Conservation (phyloP, 2,329 filamentous ascomycete species). For the Paraphoma sp. region DNA sequence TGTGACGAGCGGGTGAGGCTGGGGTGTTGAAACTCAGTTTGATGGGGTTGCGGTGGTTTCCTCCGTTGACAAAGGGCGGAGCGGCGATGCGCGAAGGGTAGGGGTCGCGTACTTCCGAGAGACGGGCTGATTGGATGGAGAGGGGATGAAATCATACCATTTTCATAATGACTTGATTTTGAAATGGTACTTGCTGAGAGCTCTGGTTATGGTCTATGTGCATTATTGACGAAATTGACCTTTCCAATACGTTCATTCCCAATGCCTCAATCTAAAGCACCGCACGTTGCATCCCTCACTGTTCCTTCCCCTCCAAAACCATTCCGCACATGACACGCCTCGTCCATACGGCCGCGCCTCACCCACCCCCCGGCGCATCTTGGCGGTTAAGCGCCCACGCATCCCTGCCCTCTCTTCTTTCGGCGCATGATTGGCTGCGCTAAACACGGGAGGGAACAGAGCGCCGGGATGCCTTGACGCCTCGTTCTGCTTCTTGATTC, state of each 20-base stretch:
- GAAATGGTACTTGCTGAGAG: no score
- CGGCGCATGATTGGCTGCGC: conserved; percentile 24
- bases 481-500: background rate
- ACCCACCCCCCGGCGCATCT: background rate
- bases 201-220: no score
- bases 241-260: no score
- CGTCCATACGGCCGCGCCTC: background rate
- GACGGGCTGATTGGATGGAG: background rate
- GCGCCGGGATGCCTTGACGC: conserved; percentile 18
- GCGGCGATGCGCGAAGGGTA: background rate
- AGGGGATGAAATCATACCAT: background rate
- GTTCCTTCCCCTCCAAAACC: background rate
- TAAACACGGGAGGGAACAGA: conserved; percentile 31
- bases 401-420: conserved; percentile 12
- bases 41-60: no score
- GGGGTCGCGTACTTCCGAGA: no score
- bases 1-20: no score
- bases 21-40: no score
- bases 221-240: no score
- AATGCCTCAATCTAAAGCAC: no score
- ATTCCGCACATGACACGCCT: background rate
- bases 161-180: no score
- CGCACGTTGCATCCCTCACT: no score
- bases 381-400: background rate
- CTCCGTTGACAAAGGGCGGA: background rate